Conservation (phyloP, 2,329 filamentous ascomycete species). For the Zymoseptoria passerinii region DNA sequence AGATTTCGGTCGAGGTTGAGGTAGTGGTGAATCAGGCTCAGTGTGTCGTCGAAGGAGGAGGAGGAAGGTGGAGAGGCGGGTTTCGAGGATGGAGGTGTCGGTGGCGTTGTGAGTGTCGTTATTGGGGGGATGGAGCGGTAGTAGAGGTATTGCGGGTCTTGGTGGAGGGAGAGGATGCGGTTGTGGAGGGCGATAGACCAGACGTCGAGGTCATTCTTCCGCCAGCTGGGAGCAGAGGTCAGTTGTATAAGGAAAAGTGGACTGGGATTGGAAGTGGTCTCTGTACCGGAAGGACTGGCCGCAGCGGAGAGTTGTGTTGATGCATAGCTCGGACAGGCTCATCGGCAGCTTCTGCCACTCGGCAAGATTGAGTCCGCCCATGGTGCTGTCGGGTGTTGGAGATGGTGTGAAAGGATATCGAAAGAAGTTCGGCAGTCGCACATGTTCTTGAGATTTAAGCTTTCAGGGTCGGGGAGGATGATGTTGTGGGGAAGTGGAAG, state of each 20-base stretch:
- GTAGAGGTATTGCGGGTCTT: slow-evolving; percentile 69
- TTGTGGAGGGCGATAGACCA: slow-evolving; percentile 87
- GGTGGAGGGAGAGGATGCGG: slow-evolving; percentile 73
- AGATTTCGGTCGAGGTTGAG: slow-evolving; percentile 79
- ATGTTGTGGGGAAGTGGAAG: neutral
- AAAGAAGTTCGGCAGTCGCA: neutral
- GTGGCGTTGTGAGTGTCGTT: slow-evolving; percentile 25
- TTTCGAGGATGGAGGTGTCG: slow-evolving; percentile 33
- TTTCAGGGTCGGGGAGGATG: neutral
- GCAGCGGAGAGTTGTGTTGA: slow-evolving; percentile 88
- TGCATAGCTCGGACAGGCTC: slow-evolving; percentile 75
- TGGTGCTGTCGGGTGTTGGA: slow-evolving; percentile 15
- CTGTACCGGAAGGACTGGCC: slow-evolving; percentile 79
- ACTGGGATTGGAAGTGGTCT: neutral
- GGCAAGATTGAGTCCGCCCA: slow-evolving; percentile 45
- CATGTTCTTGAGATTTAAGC: neutral
- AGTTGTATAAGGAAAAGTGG: neutral
- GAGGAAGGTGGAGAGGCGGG: slow-evolving; percentile 24
- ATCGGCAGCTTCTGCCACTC: slow-evolving; percentile 86
- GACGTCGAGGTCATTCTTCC: slow-evolving; percentile 66
- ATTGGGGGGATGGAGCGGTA: slow-evolving; percentile 60
- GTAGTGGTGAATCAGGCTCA: slow-evolving; percentile 69
- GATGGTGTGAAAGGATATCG: neutral
- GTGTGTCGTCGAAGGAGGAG: slow-evolving; percentile 59
- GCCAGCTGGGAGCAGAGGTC: slow-evolving; percentile 55